Evolutionary conservation across 768 basidiomycete species (phyloP), one percentile per base, ranked within the genome.

Genomic region (Termitomyces sp.): DNA sequence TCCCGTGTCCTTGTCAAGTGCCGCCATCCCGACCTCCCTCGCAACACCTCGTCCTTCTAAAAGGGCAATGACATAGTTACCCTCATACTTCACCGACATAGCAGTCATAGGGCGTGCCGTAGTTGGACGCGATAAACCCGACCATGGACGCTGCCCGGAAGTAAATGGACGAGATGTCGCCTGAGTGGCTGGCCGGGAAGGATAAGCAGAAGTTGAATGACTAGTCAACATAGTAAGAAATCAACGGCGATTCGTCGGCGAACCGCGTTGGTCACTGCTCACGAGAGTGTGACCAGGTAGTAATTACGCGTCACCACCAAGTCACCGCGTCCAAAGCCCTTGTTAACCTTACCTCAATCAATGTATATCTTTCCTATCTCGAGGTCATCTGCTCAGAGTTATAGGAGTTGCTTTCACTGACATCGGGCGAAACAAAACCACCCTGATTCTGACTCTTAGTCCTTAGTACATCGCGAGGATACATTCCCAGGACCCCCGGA

Each of bases 1-100:
- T 0, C 89, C 92, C 0, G 89, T 92, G 36, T 91, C 89, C 59
- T 80, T 84, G 61, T 95, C 88, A n/a, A 94, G 79, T 0, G 91
- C 90, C 0, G 92, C 94, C 36, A 97, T 85, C 3, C 95, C 95
- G 9, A 96, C 85, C 70, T 96, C 94, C 57, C 90, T 79, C 0
- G 88, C 88, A 33, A 92, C 79, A 1, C 91, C 91, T 28, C 91
- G 78, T 12, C 90, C 89, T 73, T 94, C 91, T 32, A 93, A 74
- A 20, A 93, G 72, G 2, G 91, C 87, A 32, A 91, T 77, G 3
- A 91, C 75, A 68, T 86, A 87, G 59, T 76, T 87, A 0, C 79
- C 81, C 63, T 91, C 90, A 48, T 79, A 77, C 32, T 79, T 75
- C 16, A 79, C 79, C 6, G 89, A 89, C 3, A 77, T 81, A 15